phyloP scores from a whole-genome alignment of 345 rosid genomes.

The Eucalyptus sp. region DNA sequence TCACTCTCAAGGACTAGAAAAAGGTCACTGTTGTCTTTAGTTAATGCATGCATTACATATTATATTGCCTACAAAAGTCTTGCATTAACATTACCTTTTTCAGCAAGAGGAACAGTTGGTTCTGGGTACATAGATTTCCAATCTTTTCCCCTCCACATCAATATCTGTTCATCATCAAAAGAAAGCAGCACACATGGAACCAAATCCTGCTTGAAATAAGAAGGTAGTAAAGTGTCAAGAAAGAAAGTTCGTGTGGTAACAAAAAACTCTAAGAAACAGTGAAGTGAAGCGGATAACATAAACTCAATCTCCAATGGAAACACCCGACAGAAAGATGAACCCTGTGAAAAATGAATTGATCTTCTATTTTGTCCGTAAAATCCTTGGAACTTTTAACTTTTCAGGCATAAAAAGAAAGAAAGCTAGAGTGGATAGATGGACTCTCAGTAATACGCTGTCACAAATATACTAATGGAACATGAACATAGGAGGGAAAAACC shows the following conservation, averaged over 20 bases:
- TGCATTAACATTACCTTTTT: background rate
- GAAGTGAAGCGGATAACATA: background rate
- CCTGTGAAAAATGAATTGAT: background rate
- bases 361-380: background rate
- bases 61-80: background rate
- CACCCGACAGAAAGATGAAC: background rate
- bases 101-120: constrained; percentile 13
- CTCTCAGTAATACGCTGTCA: background rate
- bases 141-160: constrained; percentile 84
- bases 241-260: background rate
- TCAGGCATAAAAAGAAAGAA: background rate
- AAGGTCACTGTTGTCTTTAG: background rate
- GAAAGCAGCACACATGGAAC: constrained; percentile 89
- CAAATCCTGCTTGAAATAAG: constrained; percentile 36
- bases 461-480: background rate
- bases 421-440: background rate
- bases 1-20: background rate
- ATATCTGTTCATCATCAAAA: constrained; percentile 80
- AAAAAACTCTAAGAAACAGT: background rate
- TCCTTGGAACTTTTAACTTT: background rate
- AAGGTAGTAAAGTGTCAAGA: background rate
- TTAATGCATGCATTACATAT: background rate
- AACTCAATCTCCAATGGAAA: background rate
- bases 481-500: background rate
- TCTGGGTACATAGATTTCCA: constrained; percentile 65